Evolutionary conservation across 116 monocot genomes (phyloP), one percentile per base, ranked within the genome.

Genomic region (Zostera marina): DNA sequence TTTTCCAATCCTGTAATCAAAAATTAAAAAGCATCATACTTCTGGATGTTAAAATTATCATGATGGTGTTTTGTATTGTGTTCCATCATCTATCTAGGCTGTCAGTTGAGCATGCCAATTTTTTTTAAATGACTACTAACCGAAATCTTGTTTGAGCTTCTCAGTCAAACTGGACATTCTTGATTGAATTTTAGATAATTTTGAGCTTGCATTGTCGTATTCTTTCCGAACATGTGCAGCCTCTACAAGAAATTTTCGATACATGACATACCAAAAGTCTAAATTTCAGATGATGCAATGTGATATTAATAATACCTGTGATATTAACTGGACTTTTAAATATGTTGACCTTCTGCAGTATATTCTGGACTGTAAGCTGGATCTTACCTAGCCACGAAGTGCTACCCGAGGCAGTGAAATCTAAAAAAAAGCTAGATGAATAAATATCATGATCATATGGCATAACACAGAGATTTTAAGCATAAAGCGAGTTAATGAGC

Each of bases 71-170:
- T 32, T 32, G 32, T 32, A 32, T 32, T 32, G 5, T 32, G 32
- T 32, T 32, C 32, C 32, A 32, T 32, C 32, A 32, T 32, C 32
- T n/a, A n/a, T n/a, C n/a, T n/a, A n/a, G n/a, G n/a, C 32, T 32
- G 32, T 3, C 32, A 3, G 32, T 32, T n/a, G n/a, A 32, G 5
- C 32, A 32, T 32, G 32, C 32, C 32, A 32, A 32, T 32, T 1
- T 32, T 14, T 61, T 20, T 15, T 5, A 9, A 21, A 24, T 46
- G 46, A 42, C 38, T 63, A 41, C 79, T 75, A 58, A 98, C 98
- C 98, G 72, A 81, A 90, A 63, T 98, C 90, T 59, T 81, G 90
- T 56, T 89, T 86, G 17, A 83, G 51, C 60, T 90, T 98, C 47
- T 85, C 79, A 11, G 78, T 77, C 61, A 98, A 66, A 64, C 62